Conservation (phyloP, 2,329 filamentous ascomycete species). For the Macrophomina pseudophaseolina region DNA sequence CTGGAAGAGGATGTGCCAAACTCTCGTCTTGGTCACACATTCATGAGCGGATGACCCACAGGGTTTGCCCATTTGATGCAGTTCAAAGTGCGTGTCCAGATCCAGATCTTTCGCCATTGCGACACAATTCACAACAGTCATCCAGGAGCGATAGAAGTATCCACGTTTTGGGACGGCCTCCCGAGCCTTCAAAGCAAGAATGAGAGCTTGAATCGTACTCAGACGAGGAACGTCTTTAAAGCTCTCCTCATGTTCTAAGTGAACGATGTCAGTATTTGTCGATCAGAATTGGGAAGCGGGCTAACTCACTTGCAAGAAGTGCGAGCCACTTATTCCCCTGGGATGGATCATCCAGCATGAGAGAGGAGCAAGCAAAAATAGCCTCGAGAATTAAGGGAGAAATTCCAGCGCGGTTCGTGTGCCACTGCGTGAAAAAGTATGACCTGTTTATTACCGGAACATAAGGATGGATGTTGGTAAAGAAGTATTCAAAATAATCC, state of each 20-base stretch:
- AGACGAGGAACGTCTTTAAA: slow-evolving; percentile 92
- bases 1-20: slow-evolving; percentile 88
- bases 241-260: slow-evolving; percentile 80
- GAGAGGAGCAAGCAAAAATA: slow-evolving; percentile 86
- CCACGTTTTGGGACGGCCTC: slow-evolving; percentile 92
- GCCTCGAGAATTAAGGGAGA: slow-evolving; percentile 89
- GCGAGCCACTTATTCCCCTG: slow-evolving; percentile 93
- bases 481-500: slow-evolving; percentile 89
- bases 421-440: slow-evolving; percentile 89
- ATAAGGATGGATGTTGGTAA: slow-evolving; percentile 88
- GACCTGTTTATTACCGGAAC: slow-evolving; percentile 85
- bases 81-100: slow-evolving; percentile 82
- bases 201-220: slow-evolving; percentile 87
- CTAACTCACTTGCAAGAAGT: slow-evolving; percentile 75
- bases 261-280: slow-evolving; percentile 30
- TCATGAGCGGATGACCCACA: slow-evolving; percentile 75
- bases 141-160: slow-evolving; percentile 97
- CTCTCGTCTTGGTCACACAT: slow-evolving; percentile 80
- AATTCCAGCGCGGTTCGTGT: slow-evolving; percentile 77
- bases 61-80: slow-evolving; percentile 72
- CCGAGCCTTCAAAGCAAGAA: slow-evolving; percentile 87
- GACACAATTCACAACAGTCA: slow-evolving; percentile 88
- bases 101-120: slow-evolving; percentile 93
- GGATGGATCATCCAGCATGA: slow-evolving; percentile 80
- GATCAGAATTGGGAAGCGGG: not conserved